A percentile compares a stretch with the other conserved stretches of the same genome.
These are phyloP conservation scores for Gautieria morchelliformis DNA, from an alignment of 768 basidiomycete genomes.

Conservation along the genomic window DNA sequence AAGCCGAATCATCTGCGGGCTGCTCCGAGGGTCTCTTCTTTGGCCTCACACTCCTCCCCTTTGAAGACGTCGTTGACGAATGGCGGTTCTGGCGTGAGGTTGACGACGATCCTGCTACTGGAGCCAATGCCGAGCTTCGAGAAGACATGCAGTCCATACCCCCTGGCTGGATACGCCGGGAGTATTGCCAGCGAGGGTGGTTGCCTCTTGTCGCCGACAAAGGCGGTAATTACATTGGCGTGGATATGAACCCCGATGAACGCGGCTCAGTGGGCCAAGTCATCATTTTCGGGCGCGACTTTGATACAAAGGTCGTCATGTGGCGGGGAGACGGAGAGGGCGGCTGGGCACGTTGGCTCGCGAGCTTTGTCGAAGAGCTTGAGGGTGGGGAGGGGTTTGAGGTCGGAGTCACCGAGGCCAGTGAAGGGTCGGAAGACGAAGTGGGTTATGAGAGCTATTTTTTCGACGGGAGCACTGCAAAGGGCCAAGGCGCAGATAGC, in stretches of 20 bases:
- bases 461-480: slow-evolving; percentile 66
- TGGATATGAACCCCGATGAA: slow-evolving; percentile 84
- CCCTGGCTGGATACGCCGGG: slow-evolving; percentile 75
- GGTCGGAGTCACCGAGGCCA: slow-evolving; percentile 48
- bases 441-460: slow-evolving; percentile 85
- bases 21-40: slow-evolving; percentile 91
- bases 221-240: slow-evolving; percentile 91
- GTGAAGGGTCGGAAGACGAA: slow-evolving; percentile 73
- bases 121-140: slow-evolving; percentile 63
- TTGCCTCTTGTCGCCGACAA: slow-evolving; percentile 91
- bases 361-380: slow-evolving; percentile 83
- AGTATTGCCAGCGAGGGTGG: slow-evolving; percentile 95
- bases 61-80: slow-evolving; percentile 90
- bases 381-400: slow-evolving; percentile 87
- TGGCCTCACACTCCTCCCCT: slow-evolving; percentile 83
- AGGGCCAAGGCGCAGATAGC: slow-evolving; percentile 69
- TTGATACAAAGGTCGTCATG: slow-evolving; percentile 94
- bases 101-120: slow-evolving; percentile 79
- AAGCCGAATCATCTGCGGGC: slow-evolving; percentile 79
- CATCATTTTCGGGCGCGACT: slow-evolving; percentile 97
- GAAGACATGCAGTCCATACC: slow-evolving; percentile 85
- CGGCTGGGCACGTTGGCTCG: slow-evolving; percentile 95
- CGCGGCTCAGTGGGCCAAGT: slow-evolving; percentile 79
- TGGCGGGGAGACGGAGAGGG: slow-evolving; percentile 84
- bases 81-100: slow-evolving; percentile 97